Conservation (phyloP, 768 basidiomycete species). For the Boletus sp. region DNA sequence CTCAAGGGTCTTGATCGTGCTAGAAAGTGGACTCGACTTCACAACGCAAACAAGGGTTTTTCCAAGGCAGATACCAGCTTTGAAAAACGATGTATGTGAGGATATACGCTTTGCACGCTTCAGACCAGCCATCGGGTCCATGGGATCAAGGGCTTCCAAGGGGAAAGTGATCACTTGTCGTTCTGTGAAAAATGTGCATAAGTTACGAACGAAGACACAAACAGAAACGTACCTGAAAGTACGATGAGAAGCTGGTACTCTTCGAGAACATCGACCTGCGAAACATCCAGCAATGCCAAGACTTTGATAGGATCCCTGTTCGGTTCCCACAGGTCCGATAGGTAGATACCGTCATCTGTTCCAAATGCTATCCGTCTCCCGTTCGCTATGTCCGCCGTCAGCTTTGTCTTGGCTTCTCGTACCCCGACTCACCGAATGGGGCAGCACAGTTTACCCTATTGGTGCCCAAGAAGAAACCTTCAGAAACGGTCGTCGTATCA, state of each 20-base stretch:
- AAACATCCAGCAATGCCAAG: constrained; percentile 82
- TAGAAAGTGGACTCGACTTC: constrained; percentile 91
- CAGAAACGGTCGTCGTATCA: constrained; percentile 79
- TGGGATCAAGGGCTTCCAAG: constrained; percentile 85
- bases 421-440: constrained; percentile 66
- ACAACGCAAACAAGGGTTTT: constrained; percentile 94
- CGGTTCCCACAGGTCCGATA: constrained; percentile 79
- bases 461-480: constrained; percentile 81
- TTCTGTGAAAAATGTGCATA: constrained; percentile 48
- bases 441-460: constrained; percentile 95
- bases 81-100: constrained; percentile 97
- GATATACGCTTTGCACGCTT: constrained; percentile 95
- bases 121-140: constrained; percentile 86
- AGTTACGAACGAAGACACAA: neutral
- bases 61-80: constrained; percentile 89
- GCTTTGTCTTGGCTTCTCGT: neutral
- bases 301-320: constrained; percentile 87
- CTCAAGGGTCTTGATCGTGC: constrained; percentile 96
- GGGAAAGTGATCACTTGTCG: constrained; percentile 96
- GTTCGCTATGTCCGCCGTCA: constrained; percentile 48
- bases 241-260: constrained; percentile 95
- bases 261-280: constrained; percentile 94
- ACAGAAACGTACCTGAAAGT: constrained; percentile 72
- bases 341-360: constrained; percentile 96
- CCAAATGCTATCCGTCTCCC: constrained; percentile 91